These are phyloP conservation scores for Ogataea minuta DNA, from an alignment of 805 yeast species.

Conservation along the genomic window DNA sequence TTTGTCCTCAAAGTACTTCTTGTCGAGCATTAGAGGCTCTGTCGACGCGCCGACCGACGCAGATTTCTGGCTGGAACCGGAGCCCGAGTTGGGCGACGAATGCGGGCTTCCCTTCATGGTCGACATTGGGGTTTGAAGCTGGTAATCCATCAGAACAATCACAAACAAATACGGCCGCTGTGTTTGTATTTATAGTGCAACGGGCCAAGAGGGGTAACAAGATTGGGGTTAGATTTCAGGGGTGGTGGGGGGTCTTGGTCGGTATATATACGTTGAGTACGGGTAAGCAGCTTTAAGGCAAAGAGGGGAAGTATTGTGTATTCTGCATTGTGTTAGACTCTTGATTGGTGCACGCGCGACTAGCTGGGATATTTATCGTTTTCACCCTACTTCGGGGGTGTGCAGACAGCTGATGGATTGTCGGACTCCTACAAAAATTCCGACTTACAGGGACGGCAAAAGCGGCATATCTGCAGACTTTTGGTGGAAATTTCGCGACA, in stretches of 20 bases:
- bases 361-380: background rate
- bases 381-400: constrained; percentile 7
- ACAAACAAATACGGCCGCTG: background rate
- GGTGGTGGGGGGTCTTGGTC: constrained; percentile 6
- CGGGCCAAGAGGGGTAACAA: constrained; percentile 7
- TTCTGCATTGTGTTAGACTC: background rate
- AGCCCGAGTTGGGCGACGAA: background rate
- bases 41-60: constrained; percentile 2
- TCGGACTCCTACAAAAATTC: constrained; percentile 4
- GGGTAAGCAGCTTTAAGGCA: background rate
- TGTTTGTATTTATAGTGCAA: constrained; percentile 6
- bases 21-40: constrained; percentile 18
- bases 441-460: background rate
- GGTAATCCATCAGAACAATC: constrained; percentile 14
- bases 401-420: constrained; percentile 6
- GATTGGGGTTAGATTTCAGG: constrained; percentile 10
- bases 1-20: constrained; percentile 38
- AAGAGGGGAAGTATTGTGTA: constrained; percentile 5
- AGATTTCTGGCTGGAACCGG: background rate
- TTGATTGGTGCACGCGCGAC: constrained; percentile 7
- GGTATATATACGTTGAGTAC: background rate
- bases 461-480: background rate
- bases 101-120: constrained; percentile 8
- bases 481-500: too few species aligned
- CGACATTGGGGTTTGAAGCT: constrained; percentile 17